Base-by-base conservation (phyloP, 495 filamentous ascomycete genomes). In the Neurospora sp. region DNA sequence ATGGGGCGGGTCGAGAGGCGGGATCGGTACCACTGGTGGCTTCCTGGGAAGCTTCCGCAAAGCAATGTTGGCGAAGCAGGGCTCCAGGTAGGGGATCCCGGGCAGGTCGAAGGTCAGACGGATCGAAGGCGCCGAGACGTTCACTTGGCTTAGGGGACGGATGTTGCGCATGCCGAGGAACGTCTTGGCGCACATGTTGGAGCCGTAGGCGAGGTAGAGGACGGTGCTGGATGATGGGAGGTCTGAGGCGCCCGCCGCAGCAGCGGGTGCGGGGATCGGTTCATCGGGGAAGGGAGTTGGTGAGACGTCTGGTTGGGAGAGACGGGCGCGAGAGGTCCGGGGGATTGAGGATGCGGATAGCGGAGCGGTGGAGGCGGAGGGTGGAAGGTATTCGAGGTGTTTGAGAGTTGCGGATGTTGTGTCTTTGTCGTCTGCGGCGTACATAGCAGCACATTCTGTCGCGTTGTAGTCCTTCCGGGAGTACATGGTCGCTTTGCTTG, bases 161-260 rank as follows among this genome's bases (percentile, higher is more conserved):
- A 98, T 94, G 73, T 90, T 91, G 14, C 94, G 90, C 40, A 75
- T 81, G 68, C 91, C 92, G 38, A 88, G 86, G 80, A 98, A 97
- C 1, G 91, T 94, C 77, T 90, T 79, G 20, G 90, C 85, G 70
- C 83, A 87, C 72, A 99, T 87, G 79, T 98, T 99, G 69, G 94
- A 97, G 74, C 96, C 96, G 76, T 99, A 99, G 46, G 96, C 96
- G 12, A 99, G 89, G 83, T 98, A 99, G 66, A 97, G 87, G 69
- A 97, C 84, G 3, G 93, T 93, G 16, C 71, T 69, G 18, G 78
- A 73, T 7, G 69, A 69, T 4, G 53, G 53, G 53, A 35, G 27
- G 27, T 35, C 27, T 22, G 44, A 48, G 12, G 22, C 27, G 31
- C 14, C 53, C 53, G 22, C 53, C 53, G 12, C 53, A 14, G 12